A percentile compares a stretch with the other conserved stretches of the same genome.
Conservation (phyloP, 73 alveolate species). For the Urostyla sp. region DNA sequence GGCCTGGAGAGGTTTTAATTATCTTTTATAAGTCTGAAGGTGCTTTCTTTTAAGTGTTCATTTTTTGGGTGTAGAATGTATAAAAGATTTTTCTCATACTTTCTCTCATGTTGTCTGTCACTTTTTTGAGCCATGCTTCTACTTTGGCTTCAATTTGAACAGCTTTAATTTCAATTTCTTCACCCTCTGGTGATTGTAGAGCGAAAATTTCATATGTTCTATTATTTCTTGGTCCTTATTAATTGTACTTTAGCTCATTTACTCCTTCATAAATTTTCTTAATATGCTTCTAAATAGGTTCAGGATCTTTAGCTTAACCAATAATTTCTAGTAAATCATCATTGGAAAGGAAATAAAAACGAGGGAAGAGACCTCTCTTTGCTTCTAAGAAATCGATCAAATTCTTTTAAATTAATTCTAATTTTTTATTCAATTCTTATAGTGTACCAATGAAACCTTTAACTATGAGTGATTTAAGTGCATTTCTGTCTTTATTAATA, state of each 20-base stretch:
- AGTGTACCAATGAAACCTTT: slow-evolving; percentile 72
- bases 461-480: slow-evolving; percentile 61
- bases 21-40: slow-evolving; percentile 64
- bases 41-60: slow-evolving; percentile 40
- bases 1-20: slow-evolving; percentile 75
- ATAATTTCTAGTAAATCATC: slow-evolving; percentile 98
- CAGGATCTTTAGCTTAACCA: slow-evolving; percentile 97
- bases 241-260: slow-evolving; percentile 78
- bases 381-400: slow-evolving; percentile 96
- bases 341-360: slow-evolving; percentile 99
- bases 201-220: slow-evolving; percentile 89
- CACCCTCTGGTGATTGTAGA: slow-evolving; percentile 95
- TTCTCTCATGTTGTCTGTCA: slow-evolving; percentile 93
- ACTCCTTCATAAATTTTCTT: slow-evolving; percentile 99
- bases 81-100: slow-evolving; percentile 78
- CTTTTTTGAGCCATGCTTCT: slow-evolving; percentile 95
- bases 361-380: slow-evolving; percentile 97
- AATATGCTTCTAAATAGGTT: slow-evolving; percentile 96
- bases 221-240: slow-evolving; percentile 60
- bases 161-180: slow-evolving; percentile 82
- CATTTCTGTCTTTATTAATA: slow-evolving; percentile 76
- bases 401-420: slow-evolving; percentile 96
- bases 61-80: slow-evolving; percentile 51
- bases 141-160: slow-evolving; percentile 93
- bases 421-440: slow-evolving; percentile 68